Evolutionary conservation across 768 basidiomycete species (phyloP), one percentile per base, ranked within the genome.

Genomic region (Leucocoprinus sp.): DNA sequence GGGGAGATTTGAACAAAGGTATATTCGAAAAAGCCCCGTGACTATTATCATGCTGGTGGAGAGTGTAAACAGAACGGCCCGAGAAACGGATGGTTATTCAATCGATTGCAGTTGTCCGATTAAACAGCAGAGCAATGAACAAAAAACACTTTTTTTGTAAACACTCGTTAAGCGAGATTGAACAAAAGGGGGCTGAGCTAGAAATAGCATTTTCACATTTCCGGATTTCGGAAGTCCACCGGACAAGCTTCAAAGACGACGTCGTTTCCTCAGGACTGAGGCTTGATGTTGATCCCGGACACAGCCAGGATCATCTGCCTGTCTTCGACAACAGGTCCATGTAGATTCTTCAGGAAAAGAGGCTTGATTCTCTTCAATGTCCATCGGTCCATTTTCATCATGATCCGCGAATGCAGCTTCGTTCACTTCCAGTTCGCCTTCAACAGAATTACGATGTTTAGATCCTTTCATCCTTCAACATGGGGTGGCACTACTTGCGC

Each of bases 301-400:
- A 48, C 74, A 76, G 6, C 72, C 72, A 18, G 59, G 55, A 5
- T 54, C 50, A 15, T 42, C 52, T 4, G 68, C 71, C 37, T 65
- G 54, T 35, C 55, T 51, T n/a, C 69, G 62, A 50, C 77, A 78
- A 50, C 75, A 79, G 2, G 58, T 64, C 76, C 76, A 79, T 2
- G 41, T 56, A 50, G 76, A 78, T 40, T 68, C 67, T 46, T 76
- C 67, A 1, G 75, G 74, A 46, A 57, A 72, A 12, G 65, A 52
- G 43, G 52, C 50, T 42, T 66, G 64, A 54, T 69, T 72, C 26
- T 57, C 51, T 14, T 54, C 24, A 4, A 67, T 64, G 53, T 76
- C 70, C 63, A 67, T 71, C 1, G 67, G 68, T 2, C 75, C 74
- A 44, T 61, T 58, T 50, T 74, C 69, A 49, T 76, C 75, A 65